Evolutionary conservation across 1,284 basidiomycete species (phyloP).

Genomic region (Somion occarium): DNA sequence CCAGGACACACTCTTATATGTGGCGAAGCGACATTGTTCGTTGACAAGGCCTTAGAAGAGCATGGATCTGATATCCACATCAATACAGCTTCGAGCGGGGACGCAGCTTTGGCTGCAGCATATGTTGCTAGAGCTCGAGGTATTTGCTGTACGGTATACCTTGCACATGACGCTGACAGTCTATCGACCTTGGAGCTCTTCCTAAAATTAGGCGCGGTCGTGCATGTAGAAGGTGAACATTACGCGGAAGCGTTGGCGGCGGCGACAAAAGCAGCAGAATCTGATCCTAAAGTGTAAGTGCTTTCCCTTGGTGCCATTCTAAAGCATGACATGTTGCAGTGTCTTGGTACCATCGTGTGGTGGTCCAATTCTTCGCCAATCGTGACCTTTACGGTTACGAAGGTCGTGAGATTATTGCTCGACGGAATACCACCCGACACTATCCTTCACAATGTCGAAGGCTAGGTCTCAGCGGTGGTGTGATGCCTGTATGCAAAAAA

Average conservation of each 20-base stretch:
- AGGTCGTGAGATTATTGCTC: conserved; percentile 51
- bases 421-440: conserved; percentile 49
- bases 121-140: conserved; percentile 50
- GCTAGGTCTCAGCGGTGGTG: conserved; percentile 67
- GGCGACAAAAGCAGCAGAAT: conserved; percentile 39
- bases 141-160: conserved; percentile 60
- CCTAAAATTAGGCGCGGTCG: conserved; percentile 46
- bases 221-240: conserved; percentile 47
- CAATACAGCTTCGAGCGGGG: conserved; percentile 68
- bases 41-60: conserved; percentile 42
- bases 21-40: conserved; percentile 62
- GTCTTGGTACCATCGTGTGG: conserved; percentile 68
- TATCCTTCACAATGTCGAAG: conserved; percentile 73
- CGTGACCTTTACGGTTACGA: conserved; percentile 64
- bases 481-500: conserved; percentile 57
- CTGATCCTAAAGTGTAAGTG: conserved; percentile 52
- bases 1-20: conserved; percentile 73
- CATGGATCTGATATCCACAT: conserved; percentile 52
- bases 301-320: no score
- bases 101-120: conserved; percentile 68
- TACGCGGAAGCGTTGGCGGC: conserved; percentile 53
- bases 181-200: conserved; percentile 46
- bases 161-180: conserved; percentile 50
- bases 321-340: no score
- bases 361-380: conserved; percentile 55